Evolutionary conservation across 352 stramenopile genomes (phyloP).

Genomic region (Phytophthora niederhauseri): DNA sequence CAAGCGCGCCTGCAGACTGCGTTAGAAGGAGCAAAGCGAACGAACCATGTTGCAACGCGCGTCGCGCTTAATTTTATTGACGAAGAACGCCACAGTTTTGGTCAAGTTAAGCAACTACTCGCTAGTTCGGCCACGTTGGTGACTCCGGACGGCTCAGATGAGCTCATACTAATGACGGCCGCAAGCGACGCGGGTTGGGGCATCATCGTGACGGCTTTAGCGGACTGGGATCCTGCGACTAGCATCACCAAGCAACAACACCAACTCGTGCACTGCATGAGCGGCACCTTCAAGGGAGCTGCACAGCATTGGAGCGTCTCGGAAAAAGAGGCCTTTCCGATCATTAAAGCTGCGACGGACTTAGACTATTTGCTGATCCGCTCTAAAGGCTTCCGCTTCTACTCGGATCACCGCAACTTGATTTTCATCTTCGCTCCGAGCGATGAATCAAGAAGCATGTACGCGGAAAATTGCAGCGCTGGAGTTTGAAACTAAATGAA

Average conservation of each 20-base stretch:
- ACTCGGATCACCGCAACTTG: not conserved
- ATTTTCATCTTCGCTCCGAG: not conserved
- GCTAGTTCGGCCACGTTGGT: not conserved
- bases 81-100: not conserved
- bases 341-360: not conserved
- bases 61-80: not conserved
- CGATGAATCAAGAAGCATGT: not conserved
- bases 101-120: constrained; percentile 3
- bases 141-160: constrained; percentile 1
- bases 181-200: constrained; percentile 1
- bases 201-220: not conserved
- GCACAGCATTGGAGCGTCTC: not conserved
- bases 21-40: constrained; percentile 1
- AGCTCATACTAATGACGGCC: constrained; percentile 2
- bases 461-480: not conserved
- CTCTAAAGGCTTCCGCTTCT: not conserved
- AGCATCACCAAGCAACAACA: not conserved
- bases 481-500: constrained; percentile 14
- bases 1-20: not conserved
- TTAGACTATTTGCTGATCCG: not conserved
- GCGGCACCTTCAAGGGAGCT: not conserved
- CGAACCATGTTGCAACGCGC: constrained; percentile 1
- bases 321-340: not conserved
- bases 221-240: not conserved
- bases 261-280: not conserved